Percentiles rank a stretch among this genome's conserved stretches.
Conservation (phyloP, 345 rosid species). For the Sisymbrium irio region DNA sequence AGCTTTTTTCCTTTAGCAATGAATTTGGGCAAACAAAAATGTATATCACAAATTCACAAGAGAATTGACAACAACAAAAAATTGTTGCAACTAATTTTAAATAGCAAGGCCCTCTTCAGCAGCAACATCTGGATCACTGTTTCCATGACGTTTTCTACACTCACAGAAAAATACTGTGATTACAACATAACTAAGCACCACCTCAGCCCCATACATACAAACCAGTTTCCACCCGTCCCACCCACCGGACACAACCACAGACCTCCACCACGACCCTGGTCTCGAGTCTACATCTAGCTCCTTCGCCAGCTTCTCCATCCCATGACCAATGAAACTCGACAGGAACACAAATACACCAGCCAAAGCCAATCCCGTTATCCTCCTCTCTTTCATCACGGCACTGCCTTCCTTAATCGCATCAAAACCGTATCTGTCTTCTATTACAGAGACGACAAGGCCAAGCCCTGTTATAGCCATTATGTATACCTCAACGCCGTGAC, state of each 20-base stretch:
- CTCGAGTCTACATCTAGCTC: conserved; percentile 29
- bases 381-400: conserved; percentile 53
- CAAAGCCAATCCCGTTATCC: conserved; percentile 50
- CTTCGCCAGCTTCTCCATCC: conserved; percentile 47
- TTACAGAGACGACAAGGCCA: conserved; percentile 57
- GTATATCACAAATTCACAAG: conserved; percentile 7
- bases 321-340: conserved; percentile 51
- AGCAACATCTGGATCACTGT: conserved; percentile 12
- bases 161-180: conserved; percentile 62
- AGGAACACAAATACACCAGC: conserved; percentile 43
- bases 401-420: conserved; percentile 55
- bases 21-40: neutral
- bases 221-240: conserved; percentile 45
- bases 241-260: conserved; percentile 33
- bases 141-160: conserved; percentile 41
- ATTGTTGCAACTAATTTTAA: neutral
- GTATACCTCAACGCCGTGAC: conserved; percentile 47
- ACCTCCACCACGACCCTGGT: conserved; percentile 37
- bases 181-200: conserved; percentile 61
- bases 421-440: conserved; percentile 60
- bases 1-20: neutral
- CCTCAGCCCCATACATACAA: conserved; percentile 48
- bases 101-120: conserved; percentile 8
- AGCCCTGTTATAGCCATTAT: conserved; percentile 58
- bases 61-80: no score